A percentile compares a stretch with the other conserved stretches of the same genome.
Evolutionary conservation across 2,329 filamentous ascomycete species (phyloP).

Genomic region (Ceratocystis diversiconidia): DNA sequence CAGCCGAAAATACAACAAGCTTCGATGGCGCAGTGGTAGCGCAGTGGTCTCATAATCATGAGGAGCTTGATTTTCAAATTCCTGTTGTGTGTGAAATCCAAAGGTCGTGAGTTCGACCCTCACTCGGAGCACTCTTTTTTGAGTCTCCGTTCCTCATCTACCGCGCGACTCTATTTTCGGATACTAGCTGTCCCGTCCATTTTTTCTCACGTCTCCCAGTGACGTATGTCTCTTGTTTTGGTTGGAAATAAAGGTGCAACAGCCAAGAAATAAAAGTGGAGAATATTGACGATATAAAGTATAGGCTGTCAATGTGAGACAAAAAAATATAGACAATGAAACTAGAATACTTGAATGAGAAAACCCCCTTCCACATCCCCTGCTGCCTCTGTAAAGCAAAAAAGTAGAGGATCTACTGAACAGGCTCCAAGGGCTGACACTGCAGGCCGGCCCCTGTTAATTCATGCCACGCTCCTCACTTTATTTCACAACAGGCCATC

Average conservation of each 20-base stretch:
- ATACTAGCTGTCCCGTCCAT: too few species aligned
- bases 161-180: too few species aligned
- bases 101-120: constrained; percentile 20
- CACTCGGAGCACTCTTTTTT: constrained; percentile 16
- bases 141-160: too few species aligned
- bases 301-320: background rate
- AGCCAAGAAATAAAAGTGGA: background rate
- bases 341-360: background rate
- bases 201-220: too few species aligned
- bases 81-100: constrained; percentile 12
- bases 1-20: constrained; percentile 8
- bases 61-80: constrained; percentile 14
- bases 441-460: background rate
- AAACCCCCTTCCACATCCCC: background rate
- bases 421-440: background rate
- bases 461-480: background rate
- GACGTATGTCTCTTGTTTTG: too few species aligned
- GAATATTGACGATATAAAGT: background rate
- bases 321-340: background rate
- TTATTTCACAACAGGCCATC: constrained; percentile 31
- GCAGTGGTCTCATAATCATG: constrained; percentile 18
- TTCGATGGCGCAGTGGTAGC: constrained; percentile 18
- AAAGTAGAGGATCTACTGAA: background rate
- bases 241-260: too few species aligned
- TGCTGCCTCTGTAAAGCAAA: background rate